phyloP scores from a whole-genome alignment of 148 eudicot genomes.

The Hydrangea macrophylla region DNA sequence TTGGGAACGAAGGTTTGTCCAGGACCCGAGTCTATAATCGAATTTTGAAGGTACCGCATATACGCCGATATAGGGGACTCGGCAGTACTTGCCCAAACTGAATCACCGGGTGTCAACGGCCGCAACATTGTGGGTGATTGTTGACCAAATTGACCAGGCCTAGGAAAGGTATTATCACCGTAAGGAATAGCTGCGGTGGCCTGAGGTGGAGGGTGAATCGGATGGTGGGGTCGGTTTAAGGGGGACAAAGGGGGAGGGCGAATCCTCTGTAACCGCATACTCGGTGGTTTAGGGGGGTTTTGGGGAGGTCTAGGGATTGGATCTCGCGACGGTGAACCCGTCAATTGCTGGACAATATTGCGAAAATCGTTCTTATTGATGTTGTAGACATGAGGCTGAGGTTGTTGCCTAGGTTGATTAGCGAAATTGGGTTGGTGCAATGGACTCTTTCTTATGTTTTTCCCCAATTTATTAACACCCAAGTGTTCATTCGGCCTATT shows the following conservation, averaged over 20 bases:
- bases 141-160: slow-evolving; percentile 58
- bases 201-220: slow-evolving; percentile 36
- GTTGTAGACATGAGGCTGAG: slow-evolving; percentile 89
- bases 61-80: slow-evolving; percentile 83
- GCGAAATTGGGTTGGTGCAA: slow-evolving; percentile 65
- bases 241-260: slow-evolving; percentile 78
- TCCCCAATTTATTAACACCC: slow-evolving; percentile 83
- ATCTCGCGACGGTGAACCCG: slow-evolving; percentile 78
- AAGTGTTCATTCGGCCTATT: slow-evolving; percentile 51
- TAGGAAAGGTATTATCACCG: slow-evolving; percentile 29
- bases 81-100: slow-evolving; percentile 49
- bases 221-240: slow-evolving; percentile 49
- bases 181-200: slow-evolving; percentile 24
- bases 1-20: slow-evolving; percentile 31
- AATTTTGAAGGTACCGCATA: slow-evolving; percentile 81
- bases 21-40: slow-evolving; percentile 56
- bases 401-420: slow-evolving; percentile 43
- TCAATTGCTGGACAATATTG: slow-evolving; percentile 82
- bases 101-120: slow-evolving; percentile 33
- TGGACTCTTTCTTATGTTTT: slow-evolving; percentile 70
- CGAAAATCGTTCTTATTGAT: slow-evolving; percentile 94
- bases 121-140: slow-evolving; percentile 43
- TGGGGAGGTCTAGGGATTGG: slow-evolving; percentile 68
- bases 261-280: slow-evolving; percentile 66
- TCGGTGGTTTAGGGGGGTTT: slow-evolving; percentile 67